Evolutionary conservation across 768 basidiomycete species (phyloP), one percentile per base, ranked within the genome.

Genomic region (Phaeotremella fagi): DNA sequence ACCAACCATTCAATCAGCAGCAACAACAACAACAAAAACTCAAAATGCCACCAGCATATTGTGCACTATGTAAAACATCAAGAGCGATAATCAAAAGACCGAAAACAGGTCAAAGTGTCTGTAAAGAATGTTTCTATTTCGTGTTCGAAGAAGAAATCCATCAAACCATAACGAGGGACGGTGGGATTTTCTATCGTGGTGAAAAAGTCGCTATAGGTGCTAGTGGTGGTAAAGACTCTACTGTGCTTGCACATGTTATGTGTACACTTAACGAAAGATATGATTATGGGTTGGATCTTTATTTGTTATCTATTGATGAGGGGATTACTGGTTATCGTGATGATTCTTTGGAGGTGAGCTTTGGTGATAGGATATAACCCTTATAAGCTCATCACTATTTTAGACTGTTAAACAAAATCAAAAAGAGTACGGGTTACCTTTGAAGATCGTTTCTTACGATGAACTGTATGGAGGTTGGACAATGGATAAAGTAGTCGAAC

Each of bases 401-500:
- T 72, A 97, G 94, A 97, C 95, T 0, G 95, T 99, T 36, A 97
- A 98, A 75, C 82, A 91, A 36, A 99, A 99, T 73, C 90, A 95
- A 64, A 80, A 86, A 54, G 92, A 99, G 75, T 98, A 99, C 70
- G 81, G 85, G 42, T 85, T 98, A 75, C 92, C 94, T 0, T 82
- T 99, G 33, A 95, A 94, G 77, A 97, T 99, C 52, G 80, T 98
- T 23, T 89, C 88, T 1, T 99, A 99, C 59, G 85, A 90, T 57
- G 92, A 97, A 65, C 80, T 98, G 4, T 99, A 98, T 63, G 95
- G 95, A 16, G n/a, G n/a, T n/a, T 98, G 95, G 94, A 98, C 94
- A 1, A 99, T 99, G 94, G 95, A 99, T 64, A 81, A 83, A 15
- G 88, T 99, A 51, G 94, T 99, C 42, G 80, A 84, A n/a, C 85